phyloP scores from a whole-genome alignment of 225 moss, liverwort and hornwort genomes.

The Straminergon stramineum region DNA sequence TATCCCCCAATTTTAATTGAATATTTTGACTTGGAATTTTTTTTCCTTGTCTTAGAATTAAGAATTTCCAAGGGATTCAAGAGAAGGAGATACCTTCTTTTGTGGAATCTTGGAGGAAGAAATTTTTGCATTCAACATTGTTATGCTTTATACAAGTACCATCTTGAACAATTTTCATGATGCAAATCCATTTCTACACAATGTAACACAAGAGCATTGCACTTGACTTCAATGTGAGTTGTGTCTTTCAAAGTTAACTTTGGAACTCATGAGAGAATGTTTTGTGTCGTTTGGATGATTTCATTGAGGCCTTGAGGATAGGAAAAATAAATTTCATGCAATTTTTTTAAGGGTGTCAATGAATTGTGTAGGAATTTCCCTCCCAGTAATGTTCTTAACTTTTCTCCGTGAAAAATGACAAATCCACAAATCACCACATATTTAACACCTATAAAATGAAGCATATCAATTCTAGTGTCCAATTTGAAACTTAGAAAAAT shows the following conservation, averaged over 20 bases:
- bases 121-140: not conserved
- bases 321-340: not conserved
- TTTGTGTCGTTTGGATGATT: not conserved
- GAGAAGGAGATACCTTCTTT: not conserved
- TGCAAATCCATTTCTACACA: not conserved
- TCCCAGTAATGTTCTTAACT: not conserved
- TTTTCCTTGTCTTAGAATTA: not conserved
- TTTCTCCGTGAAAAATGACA: too few relatives aligned
- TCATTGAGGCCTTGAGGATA: too few relatives aligned
- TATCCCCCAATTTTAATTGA: not conserved
- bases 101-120: fast-evolving
- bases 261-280: fast-evolving
- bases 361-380: too few relatives aligned
- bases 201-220: fast-evolving
- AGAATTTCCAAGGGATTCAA: fast-evolving
- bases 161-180: not conserved
- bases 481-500: not conserved
- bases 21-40: not conserved
- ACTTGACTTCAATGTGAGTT: not conserved
- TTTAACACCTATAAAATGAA: not conserved
- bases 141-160: not conserved
- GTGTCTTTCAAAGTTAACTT: not conserved
- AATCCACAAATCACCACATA: too few relatives aligned
- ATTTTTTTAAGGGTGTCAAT: not conserved
- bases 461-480: not conserved